phyloP scores from a whole-genome alignment of 176 grass and related monocot genomes.

The Alopecurus myosuroides region DNA sequence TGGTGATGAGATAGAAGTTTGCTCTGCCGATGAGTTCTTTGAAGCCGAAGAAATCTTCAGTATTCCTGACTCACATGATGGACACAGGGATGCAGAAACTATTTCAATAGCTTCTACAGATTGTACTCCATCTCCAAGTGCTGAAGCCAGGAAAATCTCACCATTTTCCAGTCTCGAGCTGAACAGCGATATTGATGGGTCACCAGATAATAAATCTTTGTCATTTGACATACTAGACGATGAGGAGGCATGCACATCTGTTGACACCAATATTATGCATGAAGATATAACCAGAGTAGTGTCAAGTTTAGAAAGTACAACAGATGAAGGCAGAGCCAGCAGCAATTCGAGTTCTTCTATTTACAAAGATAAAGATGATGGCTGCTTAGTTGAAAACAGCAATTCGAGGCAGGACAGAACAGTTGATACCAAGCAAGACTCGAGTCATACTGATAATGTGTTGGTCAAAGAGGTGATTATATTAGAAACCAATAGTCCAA shows the following conservation, averaged over 20 bases:
- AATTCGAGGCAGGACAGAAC: constrained; percentile 21
- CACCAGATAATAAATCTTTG: constrained; percentile 29
- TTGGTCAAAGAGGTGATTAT: constrained; percentile 49
- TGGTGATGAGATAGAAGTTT: constrained; percentile 54
- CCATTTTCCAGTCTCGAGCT: constrained; percentile 38
- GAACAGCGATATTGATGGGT: constrained; percentile 16
- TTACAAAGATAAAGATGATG: constrained; percentile 24
- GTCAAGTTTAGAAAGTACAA: constrained; percentile 20
- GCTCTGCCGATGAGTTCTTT: constrained; percentile 75
- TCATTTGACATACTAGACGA: constrained; percentile 23
- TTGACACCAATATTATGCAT: neutral
- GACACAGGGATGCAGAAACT: constrained; percentile 45
- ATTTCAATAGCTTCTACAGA: constrained; percentile 37
- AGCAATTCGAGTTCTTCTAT: neutral
- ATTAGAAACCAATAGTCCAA: constrained; percentile 37
- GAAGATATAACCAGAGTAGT: neutral
- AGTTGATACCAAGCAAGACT: neutral
- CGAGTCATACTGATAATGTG: constrained; percentile 28
- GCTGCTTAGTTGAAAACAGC: neutral
- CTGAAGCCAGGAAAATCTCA: constrained; percentile 33
- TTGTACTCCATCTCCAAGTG: constrained; percentile 25
- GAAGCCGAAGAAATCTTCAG: constrained; percentile 95
- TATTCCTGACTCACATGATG: constrained; percentile 63
- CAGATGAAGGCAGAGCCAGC: constrained; percentile 10
- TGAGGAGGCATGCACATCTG: constrained; percentile 21